A percentile compares a stretch with the other conserved stretches of the same genome.
Evolutionary conservation across 805 yeast species (phyloP).

Genomic region (Candida gorgasii): DNA sequence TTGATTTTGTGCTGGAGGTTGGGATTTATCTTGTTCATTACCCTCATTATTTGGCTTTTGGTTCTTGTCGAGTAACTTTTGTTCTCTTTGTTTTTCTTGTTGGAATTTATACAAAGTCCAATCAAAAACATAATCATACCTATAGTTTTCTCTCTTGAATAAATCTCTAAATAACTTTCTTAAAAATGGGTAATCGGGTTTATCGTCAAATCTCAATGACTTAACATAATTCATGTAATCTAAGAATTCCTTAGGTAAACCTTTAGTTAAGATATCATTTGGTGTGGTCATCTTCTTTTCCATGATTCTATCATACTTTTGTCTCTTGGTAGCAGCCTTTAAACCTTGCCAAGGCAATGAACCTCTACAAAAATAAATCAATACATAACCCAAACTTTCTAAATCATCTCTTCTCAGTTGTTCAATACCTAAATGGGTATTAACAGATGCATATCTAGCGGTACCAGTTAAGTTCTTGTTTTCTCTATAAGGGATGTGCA

Average conservation of each 20-base stretch:
- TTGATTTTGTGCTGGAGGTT: conserved; percentile 19
- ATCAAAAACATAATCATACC: conserved; percentile 92
- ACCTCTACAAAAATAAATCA: conserved; percentile 93
- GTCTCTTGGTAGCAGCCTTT: conserved; percentile 95
- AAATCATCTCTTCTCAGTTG: conserved; percentile 96
- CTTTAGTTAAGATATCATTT: conserved; percentile 81
- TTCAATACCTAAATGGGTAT: conserved; percentile 95
- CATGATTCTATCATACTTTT: conserved; percentile 93
- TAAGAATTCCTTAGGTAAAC: conserved; percentile 87
- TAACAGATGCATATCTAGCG: conserved; percentile 92
- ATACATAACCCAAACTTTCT: conserved; percentile 91
- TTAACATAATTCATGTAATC: conserved; percentile 87
- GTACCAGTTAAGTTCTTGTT: conserved; percentile 97
- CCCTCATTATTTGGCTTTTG: conserved; percentile 23
- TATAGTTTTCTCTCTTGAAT: conserved; percentile 82
- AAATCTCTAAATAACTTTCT: conserved; percentile 88
- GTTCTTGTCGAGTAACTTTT: conserved; percentile 32
- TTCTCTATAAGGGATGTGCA: conserved; percentile 95
- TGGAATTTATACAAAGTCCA: conserved; percentile 90
- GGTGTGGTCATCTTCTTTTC: conserved; percentile 93
- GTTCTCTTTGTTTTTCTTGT: conserved; percentile 55
- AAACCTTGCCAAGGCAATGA: conserved; percentile 98
- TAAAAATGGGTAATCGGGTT: conserved; percentile 89
- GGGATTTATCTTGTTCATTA: conserved; percentile 17
- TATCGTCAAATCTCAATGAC: conserved; percentile 90